These are phyloP conservation scores for Picochlorum sp. DNA, from an alignment of 139 green algal genomes.

Conservation along the genomic window DNA sequence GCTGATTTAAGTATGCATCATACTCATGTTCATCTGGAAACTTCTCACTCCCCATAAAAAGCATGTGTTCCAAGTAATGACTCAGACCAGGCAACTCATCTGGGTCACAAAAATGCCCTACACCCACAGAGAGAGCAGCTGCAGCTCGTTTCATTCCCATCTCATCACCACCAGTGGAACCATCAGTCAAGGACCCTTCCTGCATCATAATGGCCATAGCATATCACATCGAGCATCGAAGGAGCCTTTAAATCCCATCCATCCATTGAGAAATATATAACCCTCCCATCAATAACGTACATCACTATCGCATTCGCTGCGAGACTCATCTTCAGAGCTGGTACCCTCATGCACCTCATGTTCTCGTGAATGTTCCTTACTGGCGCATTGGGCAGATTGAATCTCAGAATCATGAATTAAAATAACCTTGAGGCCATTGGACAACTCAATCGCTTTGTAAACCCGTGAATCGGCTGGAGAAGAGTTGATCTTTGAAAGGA, in stretches of 20 bases:
- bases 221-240: no score
- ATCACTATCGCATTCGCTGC: not conserved
- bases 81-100: slow-evolving; percentile 68
- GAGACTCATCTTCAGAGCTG: slow-evolving; percentile 16
- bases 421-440: slow-evolving; percentile 69
- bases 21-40: slow-evolving; percentile 97
- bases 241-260: not conserved
- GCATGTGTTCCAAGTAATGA: slow-evolving; percentile 98
- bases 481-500: no score
- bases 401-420: slow-evolving; percentile 88
- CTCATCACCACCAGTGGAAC: not conserved
- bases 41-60: slow-evolving; percentile 95
- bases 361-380: slow-evolving; percentile 17
- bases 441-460: slow-evolving; percentile 57
- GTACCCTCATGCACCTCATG: slow-evolving; percentile 8
- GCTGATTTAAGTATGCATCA: slow-evolving; percentile 73
- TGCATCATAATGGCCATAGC: no score
- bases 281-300: not conserved
- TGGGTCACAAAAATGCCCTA: slow-evolving; percentile 85
- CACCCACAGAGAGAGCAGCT: slow-evolving; percentile 79
- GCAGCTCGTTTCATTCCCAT: slow-evolving; percentile 58
- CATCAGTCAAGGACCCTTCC: no score
- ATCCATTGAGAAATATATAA: not conserved
- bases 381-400: not conserved
- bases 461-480: slow-evolving; percentile 52